Base-by-base conservation (phyloP, 108 stramenopile genomes). In the Cylindrotheca closterium region DNA sequence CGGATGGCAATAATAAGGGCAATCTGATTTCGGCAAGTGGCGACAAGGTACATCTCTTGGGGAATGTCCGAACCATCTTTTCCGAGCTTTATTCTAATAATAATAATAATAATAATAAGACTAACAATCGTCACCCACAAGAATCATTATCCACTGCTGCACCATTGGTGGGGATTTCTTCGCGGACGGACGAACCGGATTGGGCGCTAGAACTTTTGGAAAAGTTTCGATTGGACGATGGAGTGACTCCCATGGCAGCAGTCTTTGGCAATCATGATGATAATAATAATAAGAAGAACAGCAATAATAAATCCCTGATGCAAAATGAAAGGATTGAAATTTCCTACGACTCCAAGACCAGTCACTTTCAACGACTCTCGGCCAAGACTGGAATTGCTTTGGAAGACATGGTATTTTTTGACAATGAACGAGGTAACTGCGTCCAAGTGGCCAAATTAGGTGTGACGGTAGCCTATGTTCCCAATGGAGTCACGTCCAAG, bases 401-500 rank as follows among this genome's bases (percentile, higher is more conserved):
- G 51, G 76, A 78, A 33, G 79, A 91, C 27, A 95, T 92, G 84
- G 34, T 84, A 3, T 95, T 95, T 68, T 93, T 95, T 69, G 94
- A 95, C 65, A 90, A 95, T 65, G 89, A 92, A 68, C 49, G 50
- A 37, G 82, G 81, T 33, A 93, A 93, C 57, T 87, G 88, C 52
- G 58, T 61, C 32, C 61, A 74, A 23, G 79, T 93, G 1, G 70
- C 81, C 17, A 51, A 46, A 10, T 62, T 93, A 8, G 89, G 89
- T 7, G 92, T 93, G 0, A 86, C 82, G 26, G 84, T 81, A 10
- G 84, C 66, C 24, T 81, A 84, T 64, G 80, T 79, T 30, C 88
- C 86, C 3, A 58, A 84, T 32, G 85, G 88, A n/a, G 79, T 89
- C 55, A 76, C 72, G 0, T 29, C 51, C 30, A 60, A 75, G 48